These are phyloP conservation scores for Auriscalpium microsporum DNA, from an alignment of 768 basidiomycete genomes.

Conservation along the genomic window DNA sequence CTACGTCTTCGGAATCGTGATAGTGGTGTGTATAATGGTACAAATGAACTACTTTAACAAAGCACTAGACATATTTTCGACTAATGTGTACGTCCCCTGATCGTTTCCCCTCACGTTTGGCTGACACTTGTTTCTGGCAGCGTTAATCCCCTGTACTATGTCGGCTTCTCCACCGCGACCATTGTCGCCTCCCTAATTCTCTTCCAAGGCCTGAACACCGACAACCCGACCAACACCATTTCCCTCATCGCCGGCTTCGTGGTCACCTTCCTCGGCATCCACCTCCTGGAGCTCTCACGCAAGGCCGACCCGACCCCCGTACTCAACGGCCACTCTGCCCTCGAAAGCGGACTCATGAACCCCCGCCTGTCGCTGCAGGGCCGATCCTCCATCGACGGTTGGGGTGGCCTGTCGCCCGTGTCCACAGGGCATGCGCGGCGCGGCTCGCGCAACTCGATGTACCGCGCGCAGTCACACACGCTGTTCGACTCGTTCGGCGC, in stretches of 20 bases:
- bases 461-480: conserved; percentile 54
- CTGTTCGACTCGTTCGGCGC: conserved; percentile 75
- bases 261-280: conserved; percentile 95
- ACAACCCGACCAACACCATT: conserved; percentile 68
- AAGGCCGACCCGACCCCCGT: conserved; percentile 37
- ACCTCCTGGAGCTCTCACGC: conserved; percentile 80
- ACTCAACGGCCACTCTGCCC: conserved; percentile 38
- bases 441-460: conserved; percentile 56
- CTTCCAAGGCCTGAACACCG: conserved; percentile 95
- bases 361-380: conserved; percentile 67
- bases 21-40: conserved; percentile 75
- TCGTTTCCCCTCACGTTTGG: background rate
- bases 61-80: conserved; percentile 92
- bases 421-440: conserved; percentile 35
- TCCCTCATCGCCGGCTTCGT: conserved; percentile 87
- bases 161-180: conserved; percentile 90
- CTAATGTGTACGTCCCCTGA: conserved; percentile 74
- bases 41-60: conserved; percentile 99
- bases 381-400: conserved; percentile 57
- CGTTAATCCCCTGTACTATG: conserved; percentile 97
- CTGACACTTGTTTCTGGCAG: conserved; percentile 29
- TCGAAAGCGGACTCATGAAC: conserved; percentile 64
- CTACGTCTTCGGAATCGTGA: conserved; percentile 87
- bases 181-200: conserved; percentile 92
- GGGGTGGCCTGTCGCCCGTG: conserved; percentile 37